Percentiles rank a stretch among this genome's conserved stretches.
phyloP scores from a whole-genome alignment of 805 yeast genomes.

The Saturnispora bothae region DNA sequence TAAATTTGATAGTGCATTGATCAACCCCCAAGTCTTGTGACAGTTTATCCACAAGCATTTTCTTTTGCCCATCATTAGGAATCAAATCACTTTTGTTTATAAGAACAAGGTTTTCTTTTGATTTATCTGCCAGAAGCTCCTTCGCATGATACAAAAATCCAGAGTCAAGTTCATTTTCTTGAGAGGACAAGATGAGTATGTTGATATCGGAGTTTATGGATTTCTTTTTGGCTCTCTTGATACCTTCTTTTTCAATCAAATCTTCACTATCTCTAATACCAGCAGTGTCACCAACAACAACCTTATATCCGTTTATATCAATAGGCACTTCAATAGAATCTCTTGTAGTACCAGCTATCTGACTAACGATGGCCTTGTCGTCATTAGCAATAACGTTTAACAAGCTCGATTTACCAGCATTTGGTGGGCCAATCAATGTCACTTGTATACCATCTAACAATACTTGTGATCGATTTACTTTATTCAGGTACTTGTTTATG shows the following conservation, averaged over 20 bases:
- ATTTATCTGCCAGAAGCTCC: slow-evolving; percentile 14
- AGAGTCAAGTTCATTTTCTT: slow-evolving; percentile 25
- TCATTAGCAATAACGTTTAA: slow-evolving; percentile 65
- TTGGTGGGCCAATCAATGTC: slow-evolving; percentile 81
- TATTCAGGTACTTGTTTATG: slow-evolving; percentile 33
- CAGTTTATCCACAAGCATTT: slow-evolving; percentile 16
- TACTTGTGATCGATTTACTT: slow-evolving; percentile 48
- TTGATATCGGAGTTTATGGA: slow-evolving; percentile 56
- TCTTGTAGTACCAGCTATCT: slow-evolving; percentile 88
- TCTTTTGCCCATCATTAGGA: neutral
- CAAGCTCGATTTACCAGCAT: slow-evolving; percentile 90
- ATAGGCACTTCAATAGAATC: slow-evolving; percentile 76
- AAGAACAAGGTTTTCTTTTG: slow-evolving; percentile 29
- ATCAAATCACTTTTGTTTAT: slow-evolving; percentile 54
- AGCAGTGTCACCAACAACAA: slow-evolving; percentile 84
- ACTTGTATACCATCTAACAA: slow-evolving; percentile 63
- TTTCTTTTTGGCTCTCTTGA: slow-evolving; percentile 57
- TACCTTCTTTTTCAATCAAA: slow-evolving; percentile 58
- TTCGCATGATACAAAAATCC: slow-evolving; percentile 33
- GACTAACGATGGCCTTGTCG: slow-evolving; percentile 85
- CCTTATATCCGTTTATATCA: slow-evolving; percentile 76
- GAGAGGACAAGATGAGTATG: slow-evolving; percentile 48
- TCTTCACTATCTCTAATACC: slow-evolving; percentile 52
- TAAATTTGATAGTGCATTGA: slow-evolving; percentile 21
- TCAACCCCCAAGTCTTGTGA: slow-evolving; percentile 21